Percentiles rank a stretch among this genome's conserved stretches.
Evolutionary conservation across 495 filamentous ascomycete genomes (phyloP).

Genomic region (Aspergillus kassunensis): DNA sequence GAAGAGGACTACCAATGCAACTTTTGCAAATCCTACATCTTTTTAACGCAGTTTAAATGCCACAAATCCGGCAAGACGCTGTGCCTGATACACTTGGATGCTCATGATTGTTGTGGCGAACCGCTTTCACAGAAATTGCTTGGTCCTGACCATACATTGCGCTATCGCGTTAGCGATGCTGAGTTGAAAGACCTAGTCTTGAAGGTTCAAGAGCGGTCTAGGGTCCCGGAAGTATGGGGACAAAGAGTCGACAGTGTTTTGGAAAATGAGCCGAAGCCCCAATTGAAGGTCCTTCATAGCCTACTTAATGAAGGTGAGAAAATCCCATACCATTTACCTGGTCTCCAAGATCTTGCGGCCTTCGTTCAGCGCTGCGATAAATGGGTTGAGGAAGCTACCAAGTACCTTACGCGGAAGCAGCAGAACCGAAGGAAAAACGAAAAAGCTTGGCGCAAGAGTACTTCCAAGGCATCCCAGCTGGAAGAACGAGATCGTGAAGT

Average conservation of each 20-base stretch:
- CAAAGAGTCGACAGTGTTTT: constrained; percentile 84
- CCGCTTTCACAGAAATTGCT: constrained; percentile 55
- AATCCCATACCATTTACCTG: constrained; percentile 88
- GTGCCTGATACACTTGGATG: constrained; percentile 75
- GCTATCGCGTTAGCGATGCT: constrained; percentile 73
- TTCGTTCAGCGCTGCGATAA: constrained; percentile 96
- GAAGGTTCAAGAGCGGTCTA: constrained; percentile 81
- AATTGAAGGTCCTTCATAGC: constrained; percentile 78
- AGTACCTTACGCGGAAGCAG: constrained; percentile 96
- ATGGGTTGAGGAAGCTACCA: constrained; percentile 96
- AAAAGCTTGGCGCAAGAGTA: constrained; percentile 79
- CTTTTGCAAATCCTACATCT: constrained; percentile 89
- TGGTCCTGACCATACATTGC: constrained; percentile 61
- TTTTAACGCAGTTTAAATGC: constrained; percentile 87
- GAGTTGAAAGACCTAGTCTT: constrained; percentile 59
- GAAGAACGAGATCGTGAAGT: constrained; percentile 87
- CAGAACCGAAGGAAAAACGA: constrained; percentile 98
- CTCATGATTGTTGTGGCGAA: constrained; percentile 71
- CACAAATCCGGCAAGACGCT: constrained; percentile 68
- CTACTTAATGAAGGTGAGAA: constrained; percentile 93
- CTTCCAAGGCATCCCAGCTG: constrained; percentile 71
- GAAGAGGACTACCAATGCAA: constrained; percentile 89
- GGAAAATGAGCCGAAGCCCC: constrained; percentile 75
- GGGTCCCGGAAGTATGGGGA: constrained; percentile 82
- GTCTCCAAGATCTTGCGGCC: constrained; percentile 72